Base-by-base conservation (phyloP, 2,329 filamentous ascomycete genomes). In the Curvularia hawaiiensis region DNA sequence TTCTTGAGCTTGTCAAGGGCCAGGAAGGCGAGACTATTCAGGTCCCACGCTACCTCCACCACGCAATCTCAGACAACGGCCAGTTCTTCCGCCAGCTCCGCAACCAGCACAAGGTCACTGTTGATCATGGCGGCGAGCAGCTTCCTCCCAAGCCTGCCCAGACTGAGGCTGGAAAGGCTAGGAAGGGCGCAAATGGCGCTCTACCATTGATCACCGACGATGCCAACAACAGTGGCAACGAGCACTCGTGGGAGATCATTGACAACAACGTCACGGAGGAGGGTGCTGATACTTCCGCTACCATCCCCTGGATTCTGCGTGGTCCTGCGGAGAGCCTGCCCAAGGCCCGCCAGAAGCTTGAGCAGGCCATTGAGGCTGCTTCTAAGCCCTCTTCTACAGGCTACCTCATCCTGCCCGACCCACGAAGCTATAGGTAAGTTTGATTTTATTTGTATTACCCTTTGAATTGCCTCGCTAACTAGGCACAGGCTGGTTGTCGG, bases 171-270 rank as follows among this genome's bases (percentile, higher is more conserved):
- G 74, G 71, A 60, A 77, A 73, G 62, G 73, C 79, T 44, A 78
- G 80, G 54, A 76, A 77, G 59, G 83, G 85, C 22, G 81, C 82
- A 39, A 88, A 86, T 62, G 86, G 85, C 44, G 84, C 86, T 39
- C 84, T 96, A 55, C 95, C 95, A n/a, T 79, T 99, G 66, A 98
- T 98, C 77, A 98, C 93, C 0, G 95, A 98, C 71, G 91, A 85
- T 1, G 85, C 87, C 14, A 63, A 61, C 28, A 79, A 84, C 31
- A 72, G 72, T 12, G 77, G 83, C 22, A 82, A 85, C 7, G 87
- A 90, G 62, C 88, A 96, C 80, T 91, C 90, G 2, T 99, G 93
- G 92, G 90, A 90, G 65, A 80, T 95, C 12, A 85, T 96, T 59
- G 87, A 92, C 72, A 84, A 85, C 39, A 86, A 88, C 22, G 54